Base-by-base conservation (phyloP, 306 rosid genomes). In the Ammopiptanthus mongolicus region DNA sequence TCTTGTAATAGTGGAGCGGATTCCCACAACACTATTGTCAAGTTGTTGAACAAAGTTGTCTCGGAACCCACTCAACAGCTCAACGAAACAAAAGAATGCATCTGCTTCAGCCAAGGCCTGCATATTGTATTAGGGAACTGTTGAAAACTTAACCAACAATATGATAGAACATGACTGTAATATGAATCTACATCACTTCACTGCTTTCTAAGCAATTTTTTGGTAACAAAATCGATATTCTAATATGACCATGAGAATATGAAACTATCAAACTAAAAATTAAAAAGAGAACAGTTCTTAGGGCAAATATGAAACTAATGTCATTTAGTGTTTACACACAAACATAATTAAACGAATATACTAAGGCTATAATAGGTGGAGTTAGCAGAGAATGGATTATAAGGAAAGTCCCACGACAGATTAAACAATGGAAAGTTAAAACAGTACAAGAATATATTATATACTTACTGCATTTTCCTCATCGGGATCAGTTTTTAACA, bases 31-130 rank as follows among this genome's bases (percentile, higher is more conserved):
- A 81, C 99, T 96, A 71, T 96, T 92, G 83, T 96, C 99, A 17
- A 96, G 92, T 84, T 96, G 99, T 92, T 96, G 97, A 77, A 96
- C 92, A 81, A 96, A 96, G 84, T 96, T 88, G 80, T 96, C 99
- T 5, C 99, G 90, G 70, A 96, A 90, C 46, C 98, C 99, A 84
- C 98, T 88, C 88, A 96, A 84, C 67, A 96, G 64, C 86, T 96
- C 99, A 50, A 92, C 99, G 83, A 96, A 96, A 88, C 99, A 96
- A 85, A 96, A 96, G 86, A 96, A 96, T 28, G 99, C 79, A 76
- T 96, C 99, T 78, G 97, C 97, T 90, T 96, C 99, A 28, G 96
- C 98, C 65, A 80, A 86, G 78, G 86, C 90, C 99, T 96, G 87
- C 81, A 86, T 61, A 83, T 85, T 78, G 74, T 72, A 71, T 78